Conservation (phyloP, 495 filamentous ascomycete genomes). For the Tuber brumale region DNA sequence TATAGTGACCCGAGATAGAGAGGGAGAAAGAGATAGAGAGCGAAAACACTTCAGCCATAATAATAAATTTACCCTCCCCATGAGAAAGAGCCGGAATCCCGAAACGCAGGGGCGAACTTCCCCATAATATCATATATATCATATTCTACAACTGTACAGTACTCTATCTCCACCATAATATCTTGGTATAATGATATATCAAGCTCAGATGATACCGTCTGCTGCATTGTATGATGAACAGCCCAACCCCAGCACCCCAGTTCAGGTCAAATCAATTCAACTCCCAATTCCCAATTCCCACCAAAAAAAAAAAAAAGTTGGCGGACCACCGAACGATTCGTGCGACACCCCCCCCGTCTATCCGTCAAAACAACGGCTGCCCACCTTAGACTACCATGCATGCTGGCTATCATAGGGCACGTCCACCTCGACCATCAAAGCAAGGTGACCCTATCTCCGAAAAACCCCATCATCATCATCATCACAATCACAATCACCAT, state of each 20-base stretch:
- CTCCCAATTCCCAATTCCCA: not conserved
- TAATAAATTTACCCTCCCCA: not conserved
- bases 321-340: slow-evolving; percentile 4
- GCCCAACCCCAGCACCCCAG: not conserved
- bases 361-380: not conserved
- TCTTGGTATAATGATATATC: not conserved
- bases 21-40: not conserved
- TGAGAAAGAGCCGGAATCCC: not conserved
- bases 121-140: not conserved
- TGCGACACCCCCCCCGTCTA: not conserved
- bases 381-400: slow-evolving; percentile 1
- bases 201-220: not conserved
- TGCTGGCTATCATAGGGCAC: not conserved
- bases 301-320: not conserved
- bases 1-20: not conserved
- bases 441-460: not conserved
- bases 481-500: not conserved
- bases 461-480: not conserved
- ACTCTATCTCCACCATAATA: not conserved
- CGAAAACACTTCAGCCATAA: not conserved
- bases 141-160: not conserved
- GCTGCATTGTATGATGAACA: not conserved
- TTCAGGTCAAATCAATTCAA: not conserved
- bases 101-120: not conserved
- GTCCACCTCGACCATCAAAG: not conserved